Conservation (phyloP, 2,329 filamentous ascomycete species). For the Alternaria sp. region DNA sequence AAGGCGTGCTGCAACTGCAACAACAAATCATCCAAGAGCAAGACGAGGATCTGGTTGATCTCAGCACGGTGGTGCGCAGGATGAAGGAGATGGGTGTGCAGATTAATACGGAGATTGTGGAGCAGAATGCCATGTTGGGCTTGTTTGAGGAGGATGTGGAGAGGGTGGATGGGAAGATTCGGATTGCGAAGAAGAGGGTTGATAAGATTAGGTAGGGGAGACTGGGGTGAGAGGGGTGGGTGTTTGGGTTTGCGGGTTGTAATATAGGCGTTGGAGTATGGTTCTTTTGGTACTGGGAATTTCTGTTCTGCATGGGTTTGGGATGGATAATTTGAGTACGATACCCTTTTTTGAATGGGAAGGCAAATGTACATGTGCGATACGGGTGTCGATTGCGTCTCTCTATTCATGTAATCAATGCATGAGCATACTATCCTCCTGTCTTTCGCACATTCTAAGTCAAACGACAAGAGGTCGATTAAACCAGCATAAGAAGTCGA, state of each 20-base stretch:
- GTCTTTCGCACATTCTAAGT: background rate
- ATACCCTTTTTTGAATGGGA: background rate
- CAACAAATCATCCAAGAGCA: conserved; percentile 76
- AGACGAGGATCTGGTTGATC: conserved; percentile 72
- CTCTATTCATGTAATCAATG: background rate
- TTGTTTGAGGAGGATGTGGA: conserved; percentile 71
- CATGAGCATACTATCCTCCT: background rate
- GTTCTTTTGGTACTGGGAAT: background rate
- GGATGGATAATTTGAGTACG: background rate
- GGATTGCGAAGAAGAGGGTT: conserved; percentile 74
- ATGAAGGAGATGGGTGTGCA: conserved; percentile 80
- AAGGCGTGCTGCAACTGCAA: conserved; percentile 75
- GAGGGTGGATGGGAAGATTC: conserved; percentile 70
- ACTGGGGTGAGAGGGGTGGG: background rate
- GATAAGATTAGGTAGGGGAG: conserved; percentile 61
- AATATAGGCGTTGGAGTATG: background rate
- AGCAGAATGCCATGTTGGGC: conserved; percentile 75
- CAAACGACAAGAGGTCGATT: background rate
- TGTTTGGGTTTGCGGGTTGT: conserved; percentile 12
- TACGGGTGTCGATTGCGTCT: accelerated
- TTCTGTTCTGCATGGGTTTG: background rate
- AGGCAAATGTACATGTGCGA: background rate
- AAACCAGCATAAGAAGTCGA: background rate
- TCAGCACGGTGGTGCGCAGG: conserved; percentile 71
- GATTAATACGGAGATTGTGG: conserved; percentile 75